Conservation (phyloP, 2,329 filamentous ascomycete genomes). For the Penicillium sp. region DNA sequence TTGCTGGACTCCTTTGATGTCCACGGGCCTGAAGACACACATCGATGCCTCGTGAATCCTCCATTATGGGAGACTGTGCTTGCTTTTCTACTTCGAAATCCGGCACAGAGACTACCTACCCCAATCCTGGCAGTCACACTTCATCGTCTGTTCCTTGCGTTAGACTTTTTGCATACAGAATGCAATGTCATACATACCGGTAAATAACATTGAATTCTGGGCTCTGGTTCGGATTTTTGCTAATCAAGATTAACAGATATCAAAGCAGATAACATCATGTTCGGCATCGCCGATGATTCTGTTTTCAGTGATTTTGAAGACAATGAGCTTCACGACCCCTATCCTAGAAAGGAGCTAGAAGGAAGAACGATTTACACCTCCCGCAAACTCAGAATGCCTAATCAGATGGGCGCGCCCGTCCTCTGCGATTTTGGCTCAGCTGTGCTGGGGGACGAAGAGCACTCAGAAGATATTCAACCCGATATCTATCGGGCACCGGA, state of each 20-base stretch:
- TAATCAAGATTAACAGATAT: conserved; percentile 36
- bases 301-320: conserved; percentile 44
- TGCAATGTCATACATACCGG: conserved; percentile 13
- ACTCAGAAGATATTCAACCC: conserved; percentile 31
- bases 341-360: conserved; percentile 43
- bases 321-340: conserved; percentile 40
- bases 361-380: conserved; percentile 46
- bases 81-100: too few relatives aligned
- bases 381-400: conserved; percentile 37
- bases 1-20: conserved; percentile 38
- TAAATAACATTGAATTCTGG: background rate
- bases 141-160: conserved; percentile 12
- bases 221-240: background rate
- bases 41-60: conserved; percentile 39
- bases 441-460: conserved; percentile 34
- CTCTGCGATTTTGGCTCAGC: conserved; percentile 54
- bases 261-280: conserved; percentile 50
- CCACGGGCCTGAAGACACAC: conserved; percentile 27
- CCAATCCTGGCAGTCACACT: too few relatives aligned
- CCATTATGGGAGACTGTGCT: conserved; percentile 46
- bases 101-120: too few relatives aligned
- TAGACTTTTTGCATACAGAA: conserved; percentile 16
- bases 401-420: conserved; percentile 34
- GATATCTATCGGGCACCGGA: conserved; percentile 42
- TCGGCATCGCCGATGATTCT: conserved; percentile 41